Base-by-base conservation (phyloP, 1,139 yeast species). In the Sugiyamaella sp. region DNA sequence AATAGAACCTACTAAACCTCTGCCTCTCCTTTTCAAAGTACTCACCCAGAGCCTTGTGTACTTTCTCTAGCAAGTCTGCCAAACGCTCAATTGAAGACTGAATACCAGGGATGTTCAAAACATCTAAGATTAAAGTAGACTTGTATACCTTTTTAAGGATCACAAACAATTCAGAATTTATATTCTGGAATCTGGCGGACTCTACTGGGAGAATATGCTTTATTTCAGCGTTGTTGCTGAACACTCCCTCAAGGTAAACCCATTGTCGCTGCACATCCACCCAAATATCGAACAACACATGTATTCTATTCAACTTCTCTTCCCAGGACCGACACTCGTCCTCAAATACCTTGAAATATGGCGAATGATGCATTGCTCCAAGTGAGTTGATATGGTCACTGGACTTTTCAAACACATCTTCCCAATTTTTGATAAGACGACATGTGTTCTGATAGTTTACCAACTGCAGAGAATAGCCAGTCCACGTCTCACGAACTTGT, bases 221-320 rank as follows among this genome's bases (percentile, higher is more conserved):
- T 24, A 91, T 80, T 42, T 86, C 90, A 0, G 76, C 73, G 53
- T 80, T 80, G 12, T 80, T 82, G 22, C 46, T 48, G 65, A 93
- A 86, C 0, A 90, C 82, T 0, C 96, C 97, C 58, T 82, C 86
- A 19, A 91, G 75, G 64, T 91, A 89, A 1, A 89, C 81, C 96
- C 96, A 91, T 63, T 86, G 89, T n/a, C 86, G 74, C 67, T 93
- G 98, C 1, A 85, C 89, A 46, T 89, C 96, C 40, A 86, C 77
- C 95, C 97, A 90, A 0, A 72, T 66, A 61, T 85, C 90, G 45
- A 89, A 74, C 2, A 88, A 66, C 1, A 74, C 71, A 52, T 77
- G 78, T 1, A 89, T 63, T 0, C 70, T 66, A 50, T 79, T 80
- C 33, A 93, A 67, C 56, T 76, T 80, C 0, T 73, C 74, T 59